Percentiles rank a stretch among this genome's conserved stretches.
Evolutionary conservation across 192 early-diverging fungal genomes (phyloP).

Genomic region (Ambispora gerdemannii): DNA sequence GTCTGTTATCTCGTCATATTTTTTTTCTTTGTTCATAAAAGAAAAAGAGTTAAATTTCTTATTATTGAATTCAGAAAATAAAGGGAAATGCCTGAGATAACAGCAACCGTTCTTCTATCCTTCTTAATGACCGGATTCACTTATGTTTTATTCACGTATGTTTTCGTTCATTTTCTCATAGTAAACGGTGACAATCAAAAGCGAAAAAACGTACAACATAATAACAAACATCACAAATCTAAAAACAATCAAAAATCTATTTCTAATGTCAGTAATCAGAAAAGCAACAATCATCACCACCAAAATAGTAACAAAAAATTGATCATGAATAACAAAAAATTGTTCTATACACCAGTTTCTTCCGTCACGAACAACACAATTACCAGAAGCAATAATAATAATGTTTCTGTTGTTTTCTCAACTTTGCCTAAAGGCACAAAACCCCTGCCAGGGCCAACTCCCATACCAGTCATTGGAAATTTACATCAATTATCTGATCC

Average conservation of each 20-base stretch:
- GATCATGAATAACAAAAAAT: background rate
- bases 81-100: background rate
- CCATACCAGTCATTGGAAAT: constrained; percentile 1
- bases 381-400: too few species aligned
- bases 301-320: background rate
- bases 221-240: background rate
- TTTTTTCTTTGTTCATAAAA: too few species aligned
- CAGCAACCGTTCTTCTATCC: background rate
- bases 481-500: background rate
- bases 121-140: background rate
- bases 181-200: background rate
- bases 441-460: background rate
- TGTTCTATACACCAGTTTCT: background rate
- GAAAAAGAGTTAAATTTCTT: too few species aligned
- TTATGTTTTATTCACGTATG: background rate
- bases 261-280: background rate
- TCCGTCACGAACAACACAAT: too few species aligned
- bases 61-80: too few species aligned
- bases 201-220: background rate
- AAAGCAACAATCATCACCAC: background rate
- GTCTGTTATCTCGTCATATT: too few species aligned
- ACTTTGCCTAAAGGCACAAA: background rate
- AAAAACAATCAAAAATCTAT: background rate
- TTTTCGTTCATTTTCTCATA: background rate
- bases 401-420: too few species aligned